A percentile compares a stretch with the other conserved stretches of the same genome.
Conservation (phyloP, 345 rosid species). For the Odontarrhena argentea region DNA sequence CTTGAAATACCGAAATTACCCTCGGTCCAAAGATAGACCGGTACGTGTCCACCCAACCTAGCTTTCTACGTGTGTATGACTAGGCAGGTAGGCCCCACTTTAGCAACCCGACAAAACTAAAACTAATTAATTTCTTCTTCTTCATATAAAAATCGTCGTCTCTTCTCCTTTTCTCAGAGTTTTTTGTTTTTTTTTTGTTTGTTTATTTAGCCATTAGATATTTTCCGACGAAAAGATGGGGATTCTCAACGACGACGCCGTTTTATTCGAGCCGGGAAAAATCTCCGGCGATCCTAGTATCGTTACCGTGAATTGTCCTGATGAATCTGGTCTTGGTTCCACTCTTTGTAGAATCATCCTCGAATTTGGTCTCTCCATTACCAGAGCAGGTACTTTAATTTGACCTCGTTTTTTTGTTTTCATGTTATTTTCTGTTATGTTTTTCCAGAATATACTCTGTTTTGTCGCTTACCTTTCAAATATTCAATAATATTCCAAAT, state of each 20-base stretch:
- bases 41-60: constrained; percentile 39
- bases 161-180: constrained; percentile 8
- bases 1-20: background rate
- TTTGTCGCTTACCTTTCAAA: constrained; percentile 29
- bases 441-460: constrained; percentile 30
- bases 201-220: constrained; percentile 25
- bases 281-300: constrained; percentile 49
- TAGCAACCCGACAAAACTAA: constrained; percentile 30
- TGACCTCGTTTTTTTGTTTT: background rate
- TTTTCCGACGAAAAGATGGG: constrained; percentile 48
- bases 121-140: background rate
- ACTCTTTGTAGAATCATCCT: constrained; percentile 71
- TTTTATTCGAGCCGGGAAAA: constrained; percentile 49
- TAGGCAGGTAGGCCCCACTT: constrained; percentile 38
- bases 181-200: background rate
- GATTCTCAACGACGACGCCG: constrained; percentile 62
- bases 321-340: constrained; percentile 79
- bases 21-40: constrained; percentile 29
- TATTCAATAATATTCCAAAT: constrained; percentile 22
- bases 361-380: constrained; percentile 68
- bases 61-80: constrained; percentile 42
- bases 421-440: background rate
- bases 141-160: background rate
- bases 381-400: constrained; percentile 52
- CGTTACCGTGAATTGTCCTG: constrained; percentile 79